Evolutionary conservation across 2,329 filamentous ascomycete genomes (phyloP), one percentile per base, ranked within the genome.

Genomic region (Mycogone perniciosa): DNA sequence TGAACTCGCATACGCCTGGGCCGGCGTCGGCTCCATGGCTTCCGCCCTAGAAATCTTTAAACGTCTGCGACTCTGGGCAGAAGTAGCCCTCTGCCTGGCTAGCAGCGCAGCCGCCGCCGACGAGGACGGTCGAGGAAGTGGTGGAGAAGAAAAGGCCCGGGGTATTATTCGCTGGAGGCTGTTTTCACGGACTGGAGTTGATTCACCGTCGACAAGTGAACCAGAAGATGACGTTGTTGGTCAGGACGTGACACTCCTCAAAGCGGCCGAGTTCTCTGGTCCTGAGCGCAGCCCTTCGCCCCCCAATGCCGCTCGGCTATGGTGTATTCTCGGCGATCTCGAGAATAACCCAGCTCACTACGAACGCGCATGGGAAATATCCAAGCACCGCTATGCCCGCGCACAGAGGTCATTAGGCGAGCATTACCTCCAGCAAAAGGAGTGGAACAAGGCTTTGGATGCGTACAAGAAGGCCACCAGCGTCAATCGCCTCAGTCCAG

Each of bases 31-130:
- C 7, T 95, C 90, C 38, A 73, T 99, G 2, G 79, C 89, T 4
- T 95, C 91, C 1, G 93, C 93, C 0, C 78, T 99, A 1, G 93
- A 96, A 54, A 97, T 99, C 54, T 99, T 97, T 70, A 91, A 96
- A 70, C 81, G 93, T 3, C 73, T 99, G 13, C 84, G 90, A 51
- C 85, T 97, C 67, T 97, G 93, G 90, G 88, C 93, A 1, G 93
- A 99, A 69, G 89, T 91, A 4, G 92, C 93, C 0, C 76, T 99
- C 2, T 99, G 93, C 66, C 85, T 89, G 60, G 91, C 89, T 9
- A 76, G 70, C 64, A 75, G 66, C 42, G 80, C 71, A 20, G 73
- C 70, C 46, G 76, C 82, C 0, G 88, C 85, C 0, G 79, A 82
- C 46, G 72, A 75, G 51, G 72, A 70, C 46, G 81, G 69, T 2